Evolutionary conservation across 2,329 filamentous ascomycete genomes (phyloP).

Genomic region (Cytospora piceicola): DNA sequence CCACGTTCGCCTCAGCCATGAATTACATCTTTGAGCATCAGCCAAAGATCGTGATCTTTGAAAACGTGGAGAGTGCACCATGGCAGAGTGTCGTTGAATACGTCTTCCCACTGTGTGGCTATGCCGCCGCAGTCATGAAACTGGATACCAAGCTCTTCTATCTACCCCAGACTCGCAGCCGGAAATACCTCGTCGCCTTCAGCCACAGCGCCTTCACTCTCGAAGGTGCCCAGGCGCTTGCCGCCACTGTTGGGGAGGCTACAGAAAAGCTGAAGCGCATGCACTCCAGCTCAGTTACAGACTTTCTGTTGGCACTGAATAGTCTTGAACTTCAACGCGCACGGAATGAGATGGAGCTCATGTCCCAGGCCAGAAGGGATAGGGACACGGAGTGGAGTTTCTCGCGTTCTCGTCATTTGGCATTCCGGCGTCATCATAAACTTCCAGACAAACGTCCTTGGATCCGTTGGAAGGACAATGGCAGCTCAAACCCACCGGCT

Average conservation of each 20-base stretch:
- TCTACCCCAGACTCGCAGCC: constrained; percentile 69
- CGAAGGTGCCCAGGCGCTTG: constrained; percentile 34
- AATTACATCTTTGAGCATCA: constrained; percentile 44
- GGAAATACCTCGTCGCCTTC: constrained; percentile 65
- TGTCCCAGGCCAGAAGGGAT: constrained; percentile 36
- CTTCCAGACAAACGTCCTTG: constrained; percentile 53
- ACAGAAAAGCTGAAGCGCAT: constrained; percentile 55
- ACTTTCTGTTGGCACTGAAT: constrained; percentile 62
- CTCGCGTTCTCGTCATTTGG: constrained; percentile 61
- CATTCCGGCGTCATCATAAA: constrained; percentile 46
- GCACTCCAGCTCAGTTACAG: constrained; percentile 65
- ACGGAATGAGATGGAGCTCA: constrained; percentile 51
- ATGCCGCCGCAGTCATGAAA: constrained; percentile 52
- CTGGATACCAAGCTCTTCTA: constrained; percentile 75
- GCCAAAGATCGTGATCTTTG: constrained; percentile 69
- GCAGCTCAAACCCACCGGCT: constrained; percentile 16
- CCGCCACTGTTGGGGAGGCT: constrained; percentile 47
- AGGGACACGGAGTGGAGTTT: constrained; percentile 54
- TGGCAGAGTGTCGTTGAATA: constrained; percentile 57
- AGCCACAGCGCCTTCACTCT: constrained; percentile 43
- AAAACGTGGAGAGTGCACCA: constrained; percentile 68
- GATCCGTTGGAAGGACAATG: constrained; percentile 20
- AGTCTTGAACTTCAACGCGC: constrained; percentile 57
- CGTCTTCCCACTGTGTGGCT: constrained; percentile 54
- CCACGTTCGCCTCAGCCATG: constrained; percentile 36